phyloP scores from a whole-genome alignment of 192 early-diverging fungal genomes.

The Backusella tarrabulga region DNA sequence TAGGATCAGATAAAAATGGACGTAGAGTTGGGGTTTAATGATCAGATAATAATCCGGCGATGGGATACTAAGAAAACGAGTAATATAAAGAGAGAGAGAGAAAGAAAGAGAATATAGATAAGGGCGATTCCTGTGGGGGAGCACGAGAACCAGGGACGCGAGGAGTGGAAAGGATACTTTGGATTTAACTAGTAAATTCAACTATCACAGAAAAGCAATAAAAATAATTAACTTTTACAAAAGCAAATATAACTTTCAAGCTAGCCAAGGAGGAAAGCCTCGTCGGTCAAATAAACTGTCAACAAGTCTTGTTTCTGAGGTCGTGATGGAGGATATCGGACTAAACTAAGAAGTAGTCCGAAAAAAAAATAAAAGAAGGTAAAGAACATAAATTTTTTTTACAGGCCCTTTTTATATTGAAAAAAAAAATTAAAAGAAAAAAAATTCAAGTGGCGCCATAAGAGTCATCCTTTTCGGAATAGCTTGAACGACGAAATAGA shows the following conservation, averaged over 20 bases:
- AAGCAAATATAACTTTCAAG: conserved; percentile 24
- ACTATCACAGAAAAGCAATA: conserved; percentile 10
- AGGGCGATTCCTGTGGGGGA: not conserved
- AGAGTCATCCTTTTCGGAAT: no score
- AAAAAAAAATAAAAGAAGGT: conserved; percentile 7
- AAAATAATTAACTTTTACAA: conserved; percentile 1
- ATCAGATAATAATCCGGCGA: not conserved
- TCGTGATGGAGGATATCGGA: conserved; percentile 34
- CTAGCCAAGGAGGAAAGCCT: conserved; percentile 31
- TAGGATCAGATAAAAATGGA: not conserved
- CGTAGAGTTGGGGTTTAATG: not conserved
- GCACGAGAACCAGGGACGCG: not conserved
- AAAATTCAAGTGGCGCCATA: no score
- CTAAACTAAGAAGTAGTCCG: conserved; percentile 27
- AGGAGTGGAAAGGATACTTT: not conserved
- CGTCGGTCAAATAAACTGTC: conserved; percentile 35
- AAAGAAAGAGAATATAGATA: not conserved
- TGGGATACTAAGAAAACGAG: not conserved
- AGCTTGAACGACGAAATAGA: no score
- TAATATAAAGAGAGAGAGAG: not conserved
- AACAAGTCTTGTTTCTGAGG: conserved; percentile 34
- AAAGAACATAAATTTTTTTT: not conserved
- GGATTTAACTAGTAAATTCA: conserved; percentile 1
- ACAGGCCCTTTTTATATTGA: not conserved
- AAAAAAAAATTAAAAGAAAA: no score